Conservation (phyloP, 202 grass and related monocot species). For the Digitaria exilis region DNA sequence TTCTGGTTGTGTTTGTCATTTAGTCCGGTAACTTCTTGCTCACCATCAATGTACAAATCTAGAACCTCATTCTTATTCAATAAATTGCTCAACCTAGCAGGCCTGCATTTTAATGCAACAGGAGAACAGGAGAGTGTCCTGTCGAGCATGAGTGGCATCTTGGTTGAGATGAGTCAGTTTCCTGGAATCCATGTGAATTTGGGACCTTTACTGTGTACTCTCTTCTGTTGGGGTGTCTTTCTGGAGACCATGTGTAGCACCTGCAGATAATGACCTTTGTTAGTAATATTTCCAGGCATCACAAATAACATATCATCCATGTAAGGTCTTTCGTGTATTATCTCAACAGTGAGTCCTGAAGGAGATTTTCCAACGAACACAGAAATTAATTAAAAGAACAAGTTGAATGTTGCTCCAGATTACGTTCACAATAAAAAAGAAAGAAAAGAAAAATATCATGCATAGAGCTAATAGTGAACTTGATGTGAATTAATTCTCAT, state of each 20-base stretch:
- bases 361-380: background rate
- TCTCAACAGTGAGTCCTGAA: constrained; percentile 7
- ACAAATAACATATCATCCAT: constrained; percentile 1
- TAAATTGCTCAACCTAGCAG: constrained; percentile 49
- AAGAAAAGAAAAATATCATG: background rate
- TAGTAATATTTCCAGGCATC: constrained; percentile 37
- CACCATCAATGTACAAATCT: constrained; percentile 72
- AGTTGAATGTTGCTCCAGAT: constrained; percentile 4
- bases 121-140: constrained; percentile 61
- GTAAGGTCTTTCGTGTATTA: background rate
- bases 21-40: constrained; percentile 44
- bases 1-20: constrained; percentile 35
- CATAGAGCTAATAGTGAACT: background rate
- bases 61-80: constrained; percentile 54
- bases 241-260: constrained; percentile 46
- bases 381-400: constrained; percentile 25
- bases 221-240: constrained; percentile 41
- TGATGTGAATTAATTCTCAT: background rate
- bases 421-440: background rate
- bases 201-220: constrained; percentile 36
- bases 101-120: constrained; percentile 55
- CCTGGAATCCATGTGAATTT: constrained; percentile 40
- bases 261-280: constrained; percentile 46
- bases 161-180: constrained; percentile 60
- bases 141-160: constrained; percentile 61